A percentile compares a stretch with the other conserved stretches of the same genome.
Conservation (phyloP, 441 rosid genomes). For the Macaranga tanarius region DNA sequence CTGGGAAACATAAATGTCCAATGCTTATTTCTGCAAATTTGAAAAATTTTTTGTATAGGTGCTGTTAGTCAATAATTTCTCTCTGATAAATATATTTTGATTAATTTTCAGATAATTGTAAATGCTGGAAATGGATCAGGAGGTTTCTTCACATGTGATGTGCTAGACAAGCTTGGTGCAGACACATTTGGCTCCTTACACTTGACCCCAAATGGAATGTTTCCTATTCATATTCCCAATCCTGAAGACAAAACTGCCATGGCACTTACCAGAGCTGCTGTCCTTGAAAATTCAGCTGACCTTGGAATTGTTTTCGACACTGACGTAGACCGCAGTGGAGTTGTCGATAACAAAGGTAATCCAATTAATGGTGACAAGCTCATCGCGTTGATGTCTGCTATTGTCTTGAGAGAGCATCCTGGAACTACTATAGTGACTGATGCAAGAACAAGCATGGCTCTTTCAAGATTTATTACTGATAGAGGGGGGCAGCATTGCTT, state of each 20-base stretch:
- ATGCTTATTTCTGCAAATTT: no score
- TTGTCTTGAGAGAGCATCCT: slow-evolving; percentile 75
- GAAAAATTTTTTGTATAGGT: no score
- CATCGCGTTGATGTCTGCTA: slow-evolving; percentile 82
- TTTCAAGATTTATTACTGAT: slow-evolving; percentile 59
- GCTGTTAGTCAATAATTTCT: background rate
- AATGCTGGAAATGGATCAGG: slow-evolving; percentile 96
- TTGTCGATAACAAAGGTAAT: slow-evolving; percentile 73
- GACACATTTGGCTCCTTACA: slow-evolving; percentile 84
- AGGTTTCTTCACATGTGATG: slow-evolving; percentile 89
- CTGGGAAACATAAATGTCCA: no score
- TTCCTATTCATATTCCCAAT: slow-evolving; percentile 91
- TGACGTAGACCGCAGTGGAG: slow-evolving; percentile 89
- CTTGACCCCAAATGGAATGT: slow-evolving; percentile 87
- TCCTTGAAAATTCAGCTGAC: slow-evolving; percentile 66
- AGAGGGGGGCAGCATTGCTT: slow-evolving; percentile 85
- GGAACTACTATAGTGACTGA: slow-evolving; percentile 84
- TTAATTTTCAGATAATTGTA: slow-evolving; percentile 62
- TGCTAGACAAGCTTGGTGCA: slow-evolving; percentile 85
- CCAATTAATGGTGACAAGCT: slow-evolving; percentile 89
- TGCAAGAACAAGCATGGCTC: slow-evolving; percentile 82
- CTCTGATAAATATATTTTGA: background rate
- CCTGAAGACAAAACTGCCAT: slow-evolving; percentile 87
- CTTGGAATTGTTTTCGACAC: slow-evolving; percentile 96
- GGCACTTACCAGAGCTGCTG: slow-evolving; percentile 77